These are phyloP conservation scores for Triticum monococcum DNA, from an alignment of 176 grass and related monocot genomes.

Conservation along the genomic window DNA sequence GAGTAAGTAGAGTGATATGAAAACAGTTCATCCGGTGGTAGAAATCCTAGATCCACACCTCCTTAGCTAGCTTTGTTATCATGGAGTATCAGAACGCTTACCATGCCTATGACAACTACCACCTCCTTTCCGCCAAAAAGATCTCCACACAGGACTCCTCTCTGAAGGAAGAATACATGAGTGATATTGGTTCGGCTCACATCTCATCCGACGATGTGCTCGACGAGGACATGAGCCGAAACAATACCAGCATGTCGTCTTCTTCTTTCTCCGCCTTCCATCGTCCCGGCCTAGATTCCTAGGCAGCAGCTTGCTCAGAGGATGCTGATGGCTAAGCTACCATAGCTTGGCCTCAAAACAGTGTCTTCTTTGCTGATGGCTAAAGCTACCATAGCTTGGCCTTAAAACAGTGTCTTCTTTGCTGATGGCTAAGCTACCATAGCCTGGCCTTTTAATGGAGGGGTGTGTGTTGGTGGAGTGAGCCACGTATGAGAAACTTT, in stretches of 20 bases:
- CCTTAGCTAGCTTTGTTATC: not conserved
- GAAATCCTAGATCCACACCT: not conserved
- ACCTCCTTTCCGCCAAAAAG: not conserved
- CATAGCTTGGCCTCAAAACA: not conserved
- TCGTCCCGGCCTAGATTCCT: not conserved
- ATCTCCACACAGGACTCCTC: not conserved
- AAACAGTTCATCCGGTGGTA: no score
- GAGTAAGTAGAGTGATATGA: not conserved
- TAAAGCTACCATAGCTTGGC: no score
- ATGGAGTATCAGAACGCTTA: not conserved
- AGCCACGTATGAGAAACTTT: conserved; percentile 24
- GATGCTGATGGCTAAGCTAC: no score
- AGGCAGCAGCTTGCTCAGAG: not conserved
- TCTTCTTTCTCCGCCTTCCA: conserved; percentile 31
- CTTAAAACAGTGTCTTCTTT: not conserved
- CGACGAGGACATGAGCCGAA: conserved; percentile 49
- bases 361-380: no score
- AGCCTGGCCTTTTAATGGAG: conserved; percentile 32
- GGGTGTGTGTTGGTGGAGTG: conserved; percentile 15
- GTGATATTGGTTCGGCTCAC: conserved; percentile 79
- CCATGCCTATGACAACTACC: not conserved
- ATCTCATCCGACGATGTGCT: conserved; percentile 17
- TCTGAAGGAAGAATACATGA: conserved; percentile 65
- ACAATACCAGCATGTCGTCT: conserved; percentile 68
- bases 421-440: not conserved